These are phyloP conservation scores for Tripterygium wilfordii DNA, from an alignment of 177 flowering plant species.

Conservation along the genomic window DNA sequence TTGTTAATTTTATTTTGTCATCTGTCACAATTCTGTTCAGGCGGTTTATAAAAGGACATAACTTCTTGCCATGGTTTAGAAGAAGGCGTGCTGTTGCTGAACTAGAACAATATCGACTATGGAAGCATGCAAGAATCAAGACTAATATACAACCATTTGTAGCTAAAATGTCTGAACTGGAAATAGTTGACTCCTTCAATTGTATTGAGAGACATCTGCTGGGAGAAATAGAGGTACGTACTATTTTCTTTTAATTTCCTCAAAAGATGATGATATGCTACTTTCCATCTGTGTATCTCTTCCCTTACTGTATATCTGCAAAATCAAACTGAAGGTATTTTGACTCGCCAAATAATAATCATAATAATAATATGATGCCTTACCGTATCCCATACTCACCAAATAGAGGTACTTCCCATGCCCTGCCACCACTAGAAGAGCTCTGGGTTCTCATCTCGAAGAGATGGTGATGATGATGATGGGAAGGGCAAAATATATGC, in stretches of 20 bases:
- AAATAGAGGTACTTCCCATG: too few relatives aligned
- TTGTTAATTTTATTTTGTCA: neutral
- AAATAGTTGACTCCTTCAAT: slow-evolving; percentile 86
- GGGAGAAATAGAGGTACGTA: slow-evolving; percentile 77
- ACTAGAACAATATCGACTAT: slow-evolving; percentile 79
- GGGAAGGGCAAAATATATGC: too few relatives aligned
- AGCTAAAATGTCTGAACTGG: slow-evolving; percentile 78
- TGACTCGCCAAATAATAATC: too few relatives aligned
- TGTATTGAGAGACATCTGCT: slow-evolving; percentile 73
- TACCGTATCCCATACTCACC: too few relatives aligned
- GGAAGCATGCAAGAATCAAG: slow-evolving; percentile 89
- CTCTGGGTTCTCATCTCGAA: too few relatives aligned
- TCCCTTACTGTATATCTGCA: too few relatives aligned
- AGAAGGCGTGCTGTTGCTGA: slow-evolving; percentile 87
- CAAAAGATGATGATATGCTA: neutral
- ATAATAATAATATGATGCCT: too few relatives aligned
- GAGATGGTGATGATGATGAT: too few relatives aligned
- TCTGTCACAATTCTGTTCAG: slow-evolving; percentile 33
- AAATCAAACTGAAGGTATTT: too few relatives aligned
- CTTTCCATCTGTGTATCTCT: too few relatives aligned
- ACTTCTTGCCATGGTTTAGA: slow-evolving; percentile 93
- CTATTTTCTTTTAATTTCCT: neutral
- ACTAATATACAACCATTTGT: slow-evolving; percentile 60
- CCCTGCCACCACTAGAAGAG: too few relatives aligned
- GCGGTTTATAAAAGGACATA: slow-evolving; percentile 80